phyloP scores from a whole-genome alignment of 2,329 filamentous ascomycete genomes.

The Parascedosporium putredinis region DNA sequence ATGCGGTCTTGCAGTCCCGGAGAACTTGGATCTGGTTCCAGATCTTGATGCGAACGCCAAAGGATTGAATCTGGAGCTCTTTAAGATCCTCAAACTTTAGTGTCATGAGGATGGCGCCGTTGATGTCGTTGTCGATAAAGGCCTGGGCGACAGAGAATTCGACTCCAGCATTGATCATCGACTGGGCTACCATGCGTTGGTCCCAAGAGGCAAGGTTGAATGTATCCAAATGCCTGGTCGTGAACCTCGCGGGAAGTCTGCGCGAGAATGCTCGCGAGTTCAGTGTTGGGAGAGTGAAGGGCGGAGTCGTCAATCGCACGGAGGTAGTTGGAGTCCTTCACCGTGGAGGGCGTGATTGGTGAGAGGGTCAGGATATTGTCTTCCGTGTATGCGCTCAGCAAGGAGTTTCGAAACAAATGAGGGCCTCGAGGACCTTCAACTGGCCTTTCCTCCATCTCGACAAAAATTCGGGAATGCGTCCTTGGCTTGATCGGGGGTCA shows the following conservation, averaged over 20 bases:
- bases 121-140: constrained; percentile 88
- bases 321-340: constrained; percentile 4
- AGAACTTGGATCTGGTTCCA: constrained; percentile 72
- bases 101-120: constrained; percentile 76
- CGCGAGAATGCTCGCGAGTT: constrained; percentile 13
- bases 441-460: constrained; percentile 39
- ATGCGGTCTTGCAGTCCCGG: constrained; percentile 41
- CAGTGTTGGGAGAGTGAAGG: constrained; percentile 9
- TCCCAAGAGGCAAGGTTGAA: constrained; percentile 56
- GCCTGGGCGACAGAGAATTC: constrained; percentile 68
- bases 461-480: constrained; percentile 51
- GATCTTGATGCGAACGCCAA: constrained; percentile 67
- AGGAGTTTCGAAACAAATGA: constrained; percentile 71
- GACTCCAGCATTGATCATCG: constrained; percentile 77
- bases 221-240: constrained; percentile 46
- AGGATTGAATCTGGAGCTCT: constrained; percentile 71
- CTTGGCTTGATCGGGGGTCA: constrained; percentile 61
- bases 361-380: constrained; percentile 56
- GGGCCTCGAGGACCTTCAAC: constrained; percentile 76
- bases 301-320: constrained; percentile 9
- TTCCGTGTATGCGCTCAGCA: constrained; percentile 40
- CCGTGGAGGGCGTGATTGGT: constrained; percentile 49
- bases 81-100: constrained; percentile 81
- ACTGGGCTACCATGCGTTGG: constrained; percentile 68
- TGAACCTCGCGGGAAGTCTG: constrained; percentile 36